Evolutionary conservation across 1,139 yeast genomes (phyloP), one percentile per base, ranked within the genome.

Genomic region (Candida sp.): DNA sequence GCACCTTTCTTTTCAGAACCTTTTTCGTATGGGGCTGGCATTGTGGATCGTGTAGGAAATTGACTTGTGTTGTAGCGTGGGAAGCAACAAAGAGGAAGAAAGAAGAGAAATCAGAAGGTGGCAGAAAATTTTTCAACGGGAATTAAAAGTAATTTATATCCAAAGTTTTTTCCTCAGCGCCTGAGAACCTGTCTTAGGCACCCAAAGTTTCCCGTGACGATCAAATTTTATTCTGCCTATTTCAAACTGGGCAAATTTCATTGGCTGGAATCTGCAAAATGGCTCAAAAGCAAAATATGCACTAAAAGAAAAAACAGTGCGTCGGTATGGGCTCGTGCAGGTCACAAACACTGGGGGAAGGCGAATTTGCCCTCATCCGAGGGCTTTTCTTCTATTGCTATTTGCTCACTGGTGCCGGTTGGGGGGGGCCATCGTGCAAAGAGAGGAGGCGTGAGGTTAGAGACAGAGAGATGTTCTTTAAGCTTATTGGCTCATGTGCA

Each of bases 1-100:
- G 98, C 98, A 83, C 99, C 99, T 82, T 94, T 94, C 85, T 92
- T 90, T 72, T 90, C 96, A 70, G 86, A 84, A 74, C 97, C 96
- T 67, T 78, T 72, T 77, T 83, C 86, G 72, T 59, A 83, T 77
- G 80, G 78, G 73, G 86, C 86, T 75, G 87, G 86, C 87, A 83
- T 83, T 61, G 37, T 57, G 11, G 47, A 42, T 28, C 25, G 17
- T 39, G 11, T 50, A 38, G 32, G 26, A 27, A 12, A 33, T 34
- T 11, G n/a, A 26, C 25, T 38, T 23, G 28, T 37, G 17, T 37
- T 37, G 41, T 37, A 37, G 27, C 22, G 27, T 26, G 34, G 25
- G 7, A 23, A 40, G 28, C 27, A 27, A 23, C 11, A 32, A 42
- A 22, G 3, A 42, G 26, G 26, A 43, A 33, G 28, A 25, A 28